Base-by-base conservation (phyloP, 345 rosid genomes). In the Iberis pinnata region DNA sequence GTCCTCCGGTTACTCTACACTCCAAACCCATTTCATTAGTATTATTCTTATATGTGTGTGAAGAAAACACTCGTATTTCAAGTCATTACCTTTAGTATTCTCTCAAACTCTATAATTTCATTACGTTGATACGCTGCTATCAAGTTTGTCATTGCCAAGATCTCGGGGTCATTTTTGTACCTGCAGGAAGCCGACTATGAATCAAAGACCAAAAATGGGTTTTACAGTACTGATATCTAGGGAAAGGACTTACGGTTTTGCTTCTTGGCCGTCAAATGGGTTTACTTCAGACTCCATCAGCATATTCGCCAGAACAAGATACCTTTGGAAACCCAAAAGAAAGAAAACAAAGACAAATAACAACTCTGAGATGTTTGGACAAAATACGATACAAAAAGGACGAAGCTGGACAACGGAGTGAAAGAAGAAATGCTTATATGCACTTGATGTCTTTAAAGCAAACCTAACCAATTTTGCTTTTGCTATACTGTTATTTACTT, bases 281-380 rank as follows among this genome's bases (percentile, higher is more conserved):
- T 93, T 88, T 43, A 93, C 99, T 79, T 88, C 88, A n/a, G 97
- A 93, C 69, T 88, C 99, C 99, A 93, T 93, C 77, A 93, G 77
- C 99, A 93, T 93, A 64, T 93, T 93, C 18, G 99, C 99, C 60
- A 93, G 77, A 74, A 93, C 99, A 73, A 88, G 78, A 70, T 93
- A 93, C 63, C 99, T 93, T 58, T 17, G 40, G 42, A 13, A 59
- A 59, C 36, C 44, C 61, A 62, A 25, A 44, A 40, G 18, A 19
- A 45, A 17, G 16, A 26, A 35, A 60, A 8, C 39, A 19, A 42
- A 49, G 4, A 16, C 35, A 18, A 29, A 13, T 27, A 53, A 56
- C 36, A 53, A 56, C 36, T 49, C 12, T 22, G n/a, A 13, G 38
- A 37, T 53, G 17, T 29, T 18, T 9, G 11, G 43, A 22, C 26